These are phyloP conservation scores for Carex sylvatica DNA, from an alignment of 202 grass and related monocot species.

Conservation along the genomic window DNA sequence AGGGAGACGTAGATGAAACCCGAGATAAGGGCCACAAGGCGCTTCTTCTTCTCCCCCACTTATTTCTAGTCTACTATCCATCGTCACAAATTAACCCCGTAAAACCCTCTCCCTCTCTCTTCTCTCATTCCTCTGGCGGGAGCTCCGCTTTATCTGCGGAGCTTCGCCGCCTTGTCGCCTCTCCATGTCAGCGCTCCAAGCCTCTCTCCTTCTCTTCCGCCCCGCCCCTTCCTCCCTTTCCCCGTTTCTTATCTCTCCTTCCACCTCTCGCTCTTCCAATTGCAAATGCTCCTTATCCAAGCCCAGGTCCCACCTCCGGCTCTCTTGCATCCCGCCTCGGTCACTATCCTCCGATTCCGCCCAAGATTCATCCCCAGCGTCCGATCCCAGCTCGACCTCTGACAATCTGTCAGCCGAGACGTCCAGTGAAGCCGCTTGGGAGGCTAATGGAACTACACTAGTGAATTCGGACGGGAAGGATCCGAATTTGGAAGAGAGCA, in stretches of 20 bases:
- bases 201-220: slow-evolving; percentile 61
- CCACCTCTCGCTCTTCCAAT: slow-evolving; percentile 10
- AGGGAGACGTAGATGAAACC: background rate
- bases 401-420: slow-evolving; percentile 14
- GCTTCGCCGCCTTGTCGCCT: background rate
- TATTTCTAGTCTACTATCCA: background rate
- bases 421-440: background rate
- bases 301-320: slow-evolving; percentile 9
- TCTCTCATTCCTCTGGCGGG: slow-evolving; percentile 35
- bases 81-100: slow-evolving; percentile 7
- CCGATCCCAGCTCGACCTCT: slow-evolving; percentile 18
- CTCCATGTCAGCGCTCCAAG: slow-evolving; percentile 75
- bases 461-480: slow-evolving; percentile 1
- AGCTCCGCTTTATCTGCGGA: background rate
- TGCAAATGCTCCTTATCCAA: slow-evolving; percentile 23
- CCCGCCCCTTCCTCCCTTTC: slow-evolving; percentile 36
- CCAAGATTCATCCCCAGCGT: slow-evolving; percentile 28
- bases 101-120: background rate
- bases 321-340: slow-evolving; percentile 18
- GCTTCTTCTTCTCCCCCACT: background rate
- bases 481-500: slow-evolving; percentile 38
- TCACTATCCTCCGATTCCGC: slow-evolving; percentile 53
- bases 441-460: background rate
- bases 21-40: background rate
- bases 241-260: slow-evolving; percentile 18